Base-by-base conservation (phyloP, 2,329 filamentous ascomycete species). In the Aspergillus intermedius region DNA sequence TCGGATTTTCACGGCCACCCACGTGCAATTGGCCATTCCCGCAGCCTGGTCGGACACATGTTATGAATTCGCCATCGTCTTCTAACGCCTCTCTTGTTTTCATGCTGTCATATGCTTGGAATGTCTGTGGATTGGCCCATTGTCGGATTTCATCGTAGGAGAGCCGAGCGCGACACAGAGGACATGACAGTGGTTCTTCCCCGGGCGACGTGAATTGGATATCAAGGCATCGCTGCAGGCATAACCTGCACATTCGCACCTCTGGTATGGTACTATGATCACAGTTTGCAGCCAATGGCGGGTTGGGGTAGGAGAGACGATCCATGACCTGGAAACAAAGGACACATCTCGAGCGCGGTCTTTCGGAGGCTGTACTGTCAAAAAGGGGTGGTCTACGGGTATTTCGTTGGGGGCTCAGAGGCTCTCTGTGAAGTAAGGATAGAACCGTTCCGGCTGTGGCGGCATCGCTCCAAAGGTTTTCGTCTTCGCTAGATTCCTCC, bases 1-100 rank as follows among this genome's bases (percentile, higher is more conserved):
- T 49, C 3, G 55, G 55, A 17, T 51, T 50, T 23, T 51, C 53
- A 9, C 49, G 39, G 2, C 54, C 53, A 21, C 53, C 54, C 9
- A 44, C 51, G 42, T 57, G 54, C 15, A 57, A 30, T 19, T 57
- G 53, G 30, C 54, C 54, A 48, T 49, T 54, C 41, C 54, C 47
- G 39, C 53, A 57, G 32, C 46, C 45, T 39, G 41, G 35, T 19
- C 52, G 47, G 17, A 54, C 46, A 41, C 54, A 55, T 5, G 19
- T 42, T 13, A 57, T 49, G 39, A 55, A 57, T 41, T 57, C 54
- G 8, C 46, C 49, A 32, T 57, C 49, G 13, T 51, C 46, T 37
- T 57, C 54, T 23, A 57, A 23, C 3, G 52, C 32, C 21, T 50
- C 47, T 49, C 53, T 47, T 7, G 53, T 52, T 13, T 49, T 53